A percentile compares a stretch with the other conserved stretches of the same genome.
These are phyloP conservation scores for Holtermanniella nyarrowii DNA, from an alignment of 768 basidiomycete species.

Conservation along the genomic window DNA sequence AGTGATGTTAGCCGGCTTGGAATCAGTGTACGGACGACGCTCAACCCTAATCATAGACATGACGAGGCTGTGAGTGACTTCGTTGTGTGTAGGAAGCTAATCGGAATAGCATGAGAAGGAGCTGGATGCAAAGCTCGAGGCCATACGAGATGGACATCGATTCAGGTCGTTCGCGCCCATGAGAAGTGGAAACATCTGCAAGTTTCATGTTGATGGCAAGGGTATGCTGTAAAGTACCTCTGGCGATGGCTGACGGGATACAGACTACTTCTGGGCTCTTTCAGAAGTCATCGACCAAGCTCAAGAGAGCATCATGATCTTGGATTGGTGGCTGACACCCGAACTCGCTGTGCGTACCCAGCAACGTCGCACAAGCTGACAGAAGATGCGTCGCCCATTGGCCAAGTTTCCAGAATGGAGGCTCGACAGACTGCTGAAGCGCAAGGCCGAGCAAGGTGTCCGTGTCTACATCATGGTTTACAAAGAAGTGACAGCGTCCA, in stretches of 20 bases:
- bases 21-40: conserved; percentile 25
- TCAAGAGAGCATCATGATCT: conserved; percentile 74
- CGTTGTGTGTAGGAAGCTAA: not conserved
- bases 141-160: conserved; percentile 69
- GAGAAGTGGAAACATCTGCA: conserved; percentile 60
- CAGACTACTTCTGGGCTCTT: conserved; percentile 88
- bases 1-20: conserved; percentile 24
- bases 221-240: conserved; percentile 13
- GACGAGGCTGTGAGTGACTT: conserved; percentile 49
- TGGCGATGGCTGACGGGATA: not conserved
- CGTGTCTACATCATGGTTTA: conserved; percentile 85
- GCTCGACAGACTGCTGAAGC: conserved; percentile 69
- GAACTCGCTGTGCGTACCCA: conserved; percentile 52
- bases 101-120: conserved; percentile 46
- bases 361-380: not conserved
- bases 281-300: conserved; percentile 64
- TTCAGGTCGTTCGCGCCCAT: conserved; percentile 74
- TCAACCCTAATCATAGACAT: conserved; percentile 39
- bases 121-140: conserved; percentile 49
- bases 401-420: conserved; percentile 77
- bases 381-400: conserved; percentile 74
- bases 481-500: conserved; percentile 87
- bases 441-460: conserved; percentile 87
- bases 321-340: conserved; percentile 75
- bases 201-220: conserved; percentile 91